Percentiles rank a stretch among this genome's conserved stretches.
Conservation (phyloP, 768 basidiomycete genomes). For the Suillus placidus region DNA sequence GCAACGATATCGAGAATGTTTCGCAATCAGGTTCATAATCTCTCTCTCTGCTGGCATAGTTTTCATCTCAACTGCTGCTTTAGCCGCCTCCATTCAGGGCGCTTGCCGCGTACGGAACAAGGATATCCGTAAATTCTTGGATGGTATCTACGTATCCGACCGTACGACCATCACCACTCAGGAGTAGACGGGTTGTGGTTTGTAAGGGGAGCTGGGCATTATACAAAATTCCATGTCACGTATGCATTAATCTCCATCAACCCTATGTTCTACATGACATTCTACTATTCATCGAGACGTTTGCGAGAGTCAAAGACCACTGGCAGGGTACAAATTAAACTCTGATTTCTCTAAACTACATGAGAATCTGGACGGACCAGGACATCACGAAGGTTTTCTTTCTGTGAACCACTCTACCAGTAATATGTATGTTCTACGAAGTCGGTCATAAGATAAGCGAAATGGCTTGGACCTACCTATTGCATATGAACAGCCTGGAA, state of each 20-base stretch:
- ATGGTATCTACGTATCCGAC: conserved; percentile 90
- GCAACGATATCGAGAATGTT: conserved; percentile 95
- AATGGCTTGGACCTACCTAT: background rate
- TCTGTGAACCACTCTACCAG: background rate
- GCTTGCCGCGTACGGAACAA: conserved; percentile 98
- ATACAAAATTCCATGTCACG: conserved; percentile 22
- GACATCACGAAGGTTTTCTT: background rate
- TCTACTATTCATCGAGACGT: conserved; percentile 12
- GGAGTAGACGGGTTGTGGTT: conserved; percentile 33
- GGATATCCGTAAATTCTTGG: conserved; percentile 99
- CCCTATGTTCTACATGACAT: conserved; percentile 33
- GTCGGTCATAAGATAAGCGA: background rate
- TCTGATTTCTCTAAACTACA: background rate
- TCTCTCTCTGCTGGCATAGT: background rate
- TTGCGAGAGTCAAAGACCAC: background rate
- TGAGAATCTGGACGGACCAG: background rate
- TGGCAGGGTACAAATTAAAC: background rate
- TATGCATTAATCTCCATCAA: conserved; percentile 25
- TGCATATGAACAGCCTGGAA: background rate
- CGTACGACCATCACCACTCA: conserved; percentile 59
- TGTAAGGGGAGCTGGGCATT: conserved; percentile 15
- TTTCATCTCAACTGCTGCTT: conserved; percentile 13
- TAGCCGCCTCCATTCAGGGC: conserved; percentile 96
- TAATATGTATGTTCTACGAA: background rate
- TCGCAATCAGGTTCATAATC: conserved; percentile 82